phyloP scores from a whole-genome alignment of 345 rosid genomes.

The rapeseed (Brassica napus) region DNA sequence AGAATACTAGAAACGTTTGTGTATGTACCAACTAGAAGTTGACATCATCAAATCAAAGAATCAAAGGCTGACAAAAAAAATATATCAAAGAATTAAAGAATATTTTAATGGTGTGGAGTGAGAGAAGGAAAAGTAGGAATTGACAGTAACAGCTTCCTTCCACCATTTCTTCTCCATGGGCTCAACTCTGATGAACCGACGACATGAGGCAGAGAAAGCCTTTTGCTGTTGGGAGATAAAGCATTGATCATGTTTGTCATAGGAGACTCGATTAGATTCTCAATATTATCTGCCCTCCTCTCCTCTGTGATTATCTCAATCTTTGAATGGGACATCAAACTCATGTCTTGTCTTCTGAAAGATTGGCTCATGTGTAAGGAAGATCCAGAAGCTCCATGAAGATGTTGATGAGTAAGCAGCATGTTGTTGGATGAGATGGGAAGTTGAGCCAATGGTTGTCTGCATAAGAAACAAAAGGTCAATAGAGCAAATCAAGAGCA shows the following conservation, averaged over 20 bases:
- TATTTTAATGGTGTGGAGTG: constrained; percentile 46
- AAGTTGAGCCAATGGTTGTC: constrained; percentile 59
- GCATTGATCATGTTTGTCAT: constrained; percentile 55
- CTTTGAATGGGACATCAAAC: constrained; percentile 17
- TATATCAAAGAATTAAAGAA: constrained; percentile 26
- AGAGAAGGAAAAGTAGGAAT: constrained; percentile 96
- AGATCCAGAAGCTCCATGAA: constrained; percentile 25
- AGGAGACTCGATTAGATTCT: constrained; percentile 48
- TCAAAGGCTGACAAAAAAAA: constrained; percentile 4
- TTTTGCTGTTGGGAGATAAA: constrained; percentile 84
- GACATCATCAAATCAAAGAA: not conserved
- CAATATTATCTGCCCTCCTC: constrained; percentile 54
- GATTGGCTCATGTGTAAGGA: constrained; percentile 18
- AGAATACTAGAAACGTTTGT: not conserved
- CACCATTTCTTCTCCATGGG: constrained; percentile 55
- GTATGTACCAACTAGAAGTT: not conserved
- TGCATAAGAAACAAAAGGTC: constrained; percentile 34
- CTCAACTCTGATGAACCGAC: constrained; percentile 10
- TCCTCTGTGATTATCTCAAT: constrained; percentile 47
- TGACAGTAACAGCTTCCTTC: constrained; percentile 78
- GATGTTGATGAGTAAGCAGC: constrained; percentile 45
- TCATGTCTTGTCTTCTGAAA: constrained; percentile 18
- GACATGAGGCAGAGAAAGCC: constrained; percentile 83
- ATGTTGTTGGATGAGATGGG: constrained; percentile 63
- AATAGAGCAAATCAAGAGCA: constrained; percentile 19